Percentiles rank a stretch among this genome's conserved stretches.
These are phyloP conservation scores for Mycena metata DNA, from an alignment of 768 basidiomycete species.

Conservation along the genomic window DNA sequence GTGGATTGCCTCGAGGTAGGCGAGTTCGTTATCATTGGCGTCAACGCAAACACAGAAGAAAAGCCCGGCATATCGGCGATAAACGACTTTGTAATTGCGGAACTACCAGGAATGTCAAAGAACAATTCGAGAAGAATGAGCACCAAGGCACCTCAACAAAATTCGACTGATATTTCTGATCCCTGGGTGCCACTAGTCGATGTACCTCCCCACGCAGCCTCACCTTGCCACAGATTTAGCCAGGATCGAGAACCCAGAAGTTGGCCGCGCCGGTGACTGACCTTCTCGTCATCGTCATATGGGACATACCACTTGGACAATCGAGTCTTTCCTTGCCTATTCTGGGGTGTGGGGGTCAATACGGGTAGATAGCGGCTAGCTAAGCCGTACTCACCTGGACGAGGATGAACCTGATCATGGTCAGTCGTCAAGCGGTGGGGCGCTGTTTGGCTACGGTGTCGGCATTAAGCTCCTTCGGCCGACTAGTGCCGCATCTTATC, in stretches of 20 bases:
- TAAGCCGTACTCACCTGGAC: no score
- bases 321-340: constrained; percentile 97
- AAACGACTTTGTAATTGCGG: constrained; percentile 97
- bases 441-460: no score
- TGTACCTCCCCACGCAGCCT: constrained; percentile 97
- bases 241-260: neutral
- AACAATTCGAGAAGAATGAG: neutral
- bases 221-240: constrained; percentile 63
- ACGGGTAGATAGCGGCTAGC: no score
- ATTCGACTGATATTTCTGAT: constrained; percentile 99
- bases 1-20: constrained; percentile 97
- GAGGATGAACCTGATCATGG: no score
- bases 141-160: constrained; percentile 86
- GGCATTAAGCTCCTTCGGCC: no score
- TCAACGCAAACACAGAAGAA: constrained; percentile 99
- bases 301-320: constrained; percentile 99
- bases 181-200: constrained; percentile 93
- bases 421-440: no score
- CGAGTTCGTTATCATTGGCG: constrained; percentile 97
- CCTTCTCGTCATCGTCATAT: constrained; percentile 99
- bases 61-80: constrained; percentile 95
- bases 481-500: no score
- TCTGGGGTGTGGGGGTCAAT: constrained; percentile 60
- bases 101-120: constrained; percentile 67
- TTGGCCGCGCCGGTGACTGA: constrained; percentile 48